These are phyloP conservation scores for Xerocomellus chrysenteron DNA, from an alignment of 768 basidiomycete genomes.

Conservation along the genomic window DNA sequence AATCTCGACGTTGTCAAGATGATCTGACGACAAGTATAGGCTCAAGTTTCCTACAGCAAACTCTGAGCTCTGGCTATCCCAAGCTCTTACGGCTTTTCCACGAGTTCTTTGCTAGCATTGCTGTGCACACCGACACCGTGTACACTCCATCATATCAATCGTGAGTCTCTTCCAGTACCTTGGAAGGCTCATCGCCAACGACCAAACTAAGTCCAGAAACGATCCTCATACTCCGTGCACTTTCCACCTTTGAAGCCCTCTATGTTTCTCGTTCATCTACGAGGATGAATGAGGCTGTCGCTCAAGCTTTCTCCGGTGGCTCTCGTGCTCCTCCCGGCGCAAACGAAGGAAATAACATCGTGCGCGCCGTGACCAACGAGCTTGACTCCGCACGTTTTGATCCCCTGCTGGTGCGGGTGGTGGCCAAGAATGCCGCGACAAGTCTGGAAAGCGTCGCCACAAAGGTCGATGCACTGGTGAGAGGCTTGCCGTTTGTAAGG, in stretches of 20 bases:
- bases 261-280: slow-evolving; percentile 84
- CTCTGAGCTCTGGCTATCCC: slow-evolving; percentile 83
- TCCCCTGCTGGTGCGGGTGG: slow-evolving; percentile 75
- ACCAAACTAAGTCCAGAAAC: slow-evolving; percentile 75
- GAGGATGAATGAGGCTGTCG: slow-evolving; percentile 80
- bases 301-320: slow-evolving; percentile 72
- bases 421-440: slow-evolving; percentile 70
- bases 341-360: slow-evolving; percentile 74
- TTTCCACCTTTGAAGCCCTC: slow-evolving; percentile 81
- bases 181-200: not conserved
- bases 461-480: slow-evolving; percentile 67
- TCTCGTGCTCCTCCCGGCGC: slow-evolving; percentile 66
- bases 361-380: slow-evolving; percentile 82
- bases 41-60: slow-evolving; percentile 89
- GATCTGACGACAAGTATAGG: slow-evolving; percentile 42
- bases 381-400: slow-evolving; percentile 56
- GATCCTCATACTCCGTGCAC: slow-evolving; percentile 77
- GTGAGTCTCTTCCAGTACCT: slow-evolving; percentile 37
- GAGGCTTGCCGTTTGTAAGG: slow-evolving; percentile 21
- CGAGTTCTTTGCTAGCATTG: slow-evolving; percentile 94
- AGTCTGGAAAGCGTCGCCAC: slow-evolving; percentile 68
- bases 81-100: slow-evolving; percentile 88
- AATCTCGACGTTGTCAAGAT: not conserved
- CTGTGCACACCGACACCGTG: slow-evolving; percentile 92
- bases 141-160: slow-evolving; percentile 86